These are phyloP conservation scores for Blastocystis sp. DNA, from an alignment of 352 stramenopile species.

Conservation along the genomic window DNA sequence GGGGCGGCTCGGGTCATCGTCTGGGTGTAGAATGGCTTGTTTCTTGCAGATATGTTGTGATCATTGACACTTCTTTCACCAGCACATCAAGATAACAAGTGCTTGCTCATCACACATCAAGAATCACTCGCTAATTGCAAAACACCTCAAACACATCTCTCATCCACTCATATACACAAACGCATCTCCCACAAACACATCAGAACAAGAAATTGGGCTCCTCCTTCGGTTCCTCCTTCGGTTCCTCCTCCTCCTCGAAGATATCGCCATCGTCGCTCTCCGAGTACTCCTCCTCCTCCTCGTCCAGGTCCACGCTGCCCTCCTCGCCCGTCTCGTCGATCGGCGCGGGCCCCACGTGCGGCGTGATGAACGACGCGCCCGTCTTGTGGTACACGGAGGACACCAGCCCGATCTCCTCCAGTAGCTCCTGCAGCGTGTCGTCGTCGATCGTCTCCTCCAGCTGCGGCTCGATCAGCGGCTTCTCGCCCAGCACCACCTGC, in stretches of 20 bases:
- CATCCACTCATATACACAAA: no score
- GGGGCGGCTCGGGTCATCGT: slow-evolving; percentile 22
- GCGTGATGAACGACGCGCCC: slow-evolving; percentile 82
- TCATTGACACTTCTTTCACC: no score
- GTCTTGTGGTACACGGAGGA: slow-evolving; percentile 96
- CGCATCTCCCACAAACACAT: neutral
- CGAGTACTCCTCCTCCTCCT: slow-evolving; percentile 25
- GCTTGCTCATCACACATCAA: no score
- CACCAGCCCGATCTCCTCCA: slow-evolving; percentile 93
- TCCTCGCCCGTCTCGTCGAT: slow-evolving; percentile 70
- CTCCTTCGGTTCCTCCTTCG: neutral
- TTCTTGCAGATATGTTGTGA: no score
- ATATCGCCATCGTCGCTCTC: slow-evolving; percentile 6
- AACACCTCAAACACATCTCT: no score
- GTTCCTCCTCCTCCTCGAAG: slow-evolving; percentile 34
- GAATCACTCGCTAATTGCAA: no score
- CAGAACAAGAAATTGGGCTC: slow-evolving; percentile 39
- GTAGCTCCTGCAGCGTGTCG: slow-evolving; percentile 87
- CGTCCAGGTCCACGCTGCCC: slow-evolving; percentile 19
- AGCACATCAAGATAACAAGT: slow-evolving; percentile 2
- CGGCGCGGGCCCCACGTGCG: slow-evolving; percentile 72
- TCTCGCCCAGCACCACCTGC: slow-evolving; percentile 92
- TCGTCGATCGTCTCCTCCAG: slow-evolving; percentile 79
- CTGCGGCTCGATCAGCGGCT: slow-evolving; percentile 86
- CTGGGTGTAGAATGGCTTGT: slow-evolving; percentile 2